Base-by-base conservation (phyloP, 2,329 filamentous ascomycete genomes). In the Calcarisporium arbuscula region DNA sequence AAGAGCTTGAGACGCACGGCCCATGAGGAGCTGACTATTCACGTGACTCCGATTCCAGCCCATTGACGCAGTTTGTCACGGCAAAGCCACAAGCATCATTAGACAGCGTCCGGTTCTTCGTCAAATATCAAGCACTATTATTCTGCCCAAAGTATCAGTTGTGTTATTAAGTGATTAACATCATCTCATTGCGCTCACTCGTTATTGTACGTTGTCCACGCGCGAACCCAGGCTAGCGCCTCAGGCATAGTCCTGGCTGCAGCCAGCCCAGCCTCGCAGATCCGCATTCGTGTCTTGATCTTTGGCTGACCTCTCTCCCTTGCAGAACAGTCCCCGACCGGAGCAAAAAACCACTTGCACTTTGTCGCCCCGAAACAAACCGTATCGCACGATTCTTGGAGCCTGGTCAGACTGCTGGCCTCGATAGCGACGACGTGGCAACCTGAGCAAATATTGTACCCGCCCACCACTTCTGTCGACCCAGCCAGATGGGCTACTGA, bases 141-240 rank as follows among this genome's bases (percentile, higher is more conserved):
- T 57, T 62, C 54, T 53, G 52, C 51, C 40, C 43, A 25, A 53
- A 61, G 53, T 61, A 63, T 60, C 46, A 51, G 54, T 63, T 61
- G 56, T 50, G 45, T 54, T 25, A 36, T 49, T 49, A 48, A 58
- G 51, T 53, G 46, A 52, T 56, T 54, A 57, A n/a, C 52, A 40
- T 45, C 45, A 46, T 42, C 43, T 40, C 43, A 42, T 47, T 45
- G 50, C 53, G 45, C 49, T 48, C 60, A 45, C 49, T 59, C 52
- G 43, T 58, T 58, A 43, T 46, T 50, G 51, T 61, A 54, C 49
- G 49, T 44, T 47, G 45, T 35, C 15, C 36, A 43, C 41, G 38
- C 40, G 34, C 34, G 25, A 32, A 31, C 33, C 38, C 35, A 39
- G 26, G 20, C 37, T 7, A 26, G n/a, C n/a, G n/a, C n/a, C n/a